A percentile compares a stretch with the other conserved stretches of the same genome.
phyloP scores from a whole-genome alignment of 352 stramenopile species.

The Phytophthora citricola region DNA sequence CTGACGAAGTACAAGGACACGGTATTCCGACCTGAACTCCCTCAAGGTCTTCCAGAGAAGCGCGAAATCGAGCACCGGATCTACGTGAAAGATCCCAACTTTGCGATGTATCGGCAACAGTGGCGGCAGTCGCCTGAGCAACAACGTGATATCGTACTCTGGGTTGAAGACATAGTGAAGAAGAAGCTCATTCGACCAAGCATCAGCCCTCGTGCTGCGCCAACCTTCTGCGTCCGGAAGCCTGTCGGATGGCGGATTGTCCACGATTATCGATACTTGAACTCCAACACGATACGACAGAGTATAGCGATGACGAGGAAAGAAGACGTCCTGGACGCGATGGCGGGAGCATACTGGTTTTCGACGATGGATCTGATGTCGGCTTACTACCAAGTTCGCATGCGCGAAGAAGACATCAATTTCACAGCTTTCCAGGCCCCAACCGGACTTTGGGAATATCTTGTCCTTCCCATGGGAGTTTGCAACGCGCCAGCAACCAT shows the following conservation, averaged over 20 bases:
- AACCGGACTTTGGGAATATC: too few relatives aligned
- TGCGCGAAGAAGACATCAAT: background rate
- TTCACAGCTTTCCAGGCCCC: too few relatives aligned
- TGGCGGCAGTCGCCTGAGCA: constrained; percentile 22
- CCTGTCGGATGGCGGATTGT: constrained; percentile 8
- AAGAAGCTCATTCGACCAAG: constrained; percentile 12
- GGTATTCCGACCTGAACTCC: constrained; percentile 7
- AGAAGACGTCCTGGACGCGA: background rate
- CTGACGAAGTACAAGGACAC: constrained; percentile 6
- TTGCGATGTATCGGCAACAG: constrained; percentile 18
- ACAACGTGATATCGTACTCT: constrained; percentile 6
- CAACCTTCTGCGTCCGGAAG: constrained; percentile 25
- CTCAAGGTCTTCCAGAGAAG: constrained; percentile 5
- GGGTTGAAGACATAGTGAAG: background rate
- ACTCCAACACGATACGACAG: constrained; percentile 1
- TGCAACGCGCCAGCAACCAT: constrained; percentile 3
- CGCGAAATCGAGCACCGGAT: constrained; percentile 9
- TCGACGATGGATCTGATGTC: constrained; percentile 26
- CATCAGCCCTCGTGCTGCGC: constrained; percentile 7
- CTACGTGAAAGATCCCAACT: background rate
- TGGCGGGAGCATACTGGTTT: constrained; percentile 6
- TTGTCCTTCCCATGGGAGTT: too few relatives aligned
- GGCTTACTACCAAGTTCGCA: constrained; percentile 33
- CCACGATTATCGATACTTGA: constrained; percentile 7
- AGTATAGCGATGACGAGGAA: constrained; percentile 5